phyloP scores from a whole-genome alignment of 306 rosid genomes.

The Corylus americana region DNA sequence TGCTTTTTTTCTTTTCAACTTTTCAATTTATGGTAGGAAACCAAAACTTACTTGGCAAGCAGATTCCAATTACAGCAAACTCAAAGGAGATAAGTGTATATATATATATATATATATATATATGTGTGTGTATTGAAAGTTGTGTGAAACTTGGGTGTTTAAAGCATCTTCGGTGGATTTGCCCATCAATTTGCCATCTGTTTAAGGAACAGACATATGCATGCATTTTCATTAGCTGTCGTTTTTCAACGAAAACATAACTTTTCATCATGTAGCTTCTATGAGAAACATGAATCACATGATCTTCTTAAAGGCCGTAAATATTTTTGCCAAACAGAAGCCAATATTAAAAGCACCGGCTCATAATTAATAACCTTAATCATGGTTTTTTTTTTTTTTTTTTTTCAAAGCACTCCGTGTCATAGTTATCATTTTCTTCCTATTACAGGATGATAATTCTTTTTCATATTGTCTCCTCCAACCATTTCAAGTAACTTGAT shows the following conservation, averaged over 20 bases:
- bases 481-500: no score
- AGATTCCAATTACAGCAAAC: neutral
- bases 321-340: constrained; percentile 12
- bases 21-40: neutral
- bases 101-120: no score
- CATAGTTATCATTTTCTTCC: no score
- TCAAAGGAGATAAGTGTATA: neutral
- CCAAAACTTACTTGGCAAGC: constrained; percentile 5
- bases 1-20: neutral
- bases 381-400: neutral
- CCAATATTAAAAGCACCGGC: neutral
- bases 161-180: constrained; percentile 11
- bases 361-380: constrained; percentile 9
- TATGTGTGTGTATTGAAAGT: no score
- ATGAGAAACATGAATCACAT: constrained; percentile 25
- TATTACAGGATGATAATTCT: constrained; percentile 6
- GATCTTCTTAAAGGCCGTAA: constrained; percentile 16
- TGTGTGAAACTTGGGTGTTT: neutral
- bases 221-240: constrained; percentile 22
- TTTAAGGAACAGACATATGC: constrained; percentile 11
- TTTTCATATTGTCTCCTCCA: neutral
- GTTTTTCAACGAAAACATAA: constrained; percentile 10
- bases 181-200: constrained; percentile 24
- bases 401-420: no score
- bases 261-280: constrained; percentile 22